phyloP scores from a whole-genome alignment of 2,329 filamentous ascomycete genomes.

The Aquanectria penicillioides region DNA sequence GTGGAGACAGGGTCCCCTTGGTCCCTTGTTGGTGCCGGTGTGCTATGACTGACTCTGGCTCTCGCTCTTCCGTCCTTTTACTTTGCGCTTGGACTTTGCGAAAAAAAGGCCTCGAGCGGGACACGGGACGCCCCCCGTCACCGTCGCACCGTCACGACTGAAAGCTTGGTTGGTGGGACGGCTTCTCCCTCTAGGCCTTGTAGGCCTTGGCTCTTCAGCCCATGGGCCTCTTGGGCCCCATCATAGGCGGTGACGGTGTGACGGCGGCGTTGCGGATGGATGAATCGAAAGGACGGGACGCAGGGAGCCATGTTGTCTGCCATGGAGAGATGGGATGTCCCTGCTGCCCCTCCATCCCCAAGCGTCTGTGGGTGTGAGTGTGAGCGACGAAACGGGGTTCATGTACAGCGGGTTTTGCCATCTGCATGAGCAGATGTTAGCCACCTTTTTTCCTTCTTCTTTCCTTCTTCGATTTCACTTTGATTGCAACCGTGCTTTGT shows the following conservation, averaged over 20 bases:
- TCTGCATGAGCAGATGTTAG: not conserved
- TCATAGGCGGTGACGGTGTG: not conserved
- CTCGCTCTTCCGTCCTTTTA: not conserved
- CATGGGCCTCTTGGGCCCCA: not conserved
- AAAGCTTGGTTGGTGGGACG: constrained; percentile 10
- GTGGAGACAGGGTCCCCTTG: constrained; percentile 9
- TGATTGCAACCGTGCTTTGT: not conserved
- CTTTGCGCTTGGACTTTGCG: constrained; percentile 3
- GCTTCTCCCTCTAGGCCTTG: not conserved
- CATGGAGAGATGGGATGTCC: not conserved
- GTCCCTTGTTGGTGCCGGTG: not conserved
- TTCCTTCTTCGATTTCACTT: not conserved
- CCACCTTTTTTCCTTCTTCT: not conserved
- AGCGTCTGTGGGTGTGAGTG: not conserved
- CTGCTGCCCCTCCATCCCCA: not conserved
- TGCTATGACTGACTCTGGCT: not conserved
- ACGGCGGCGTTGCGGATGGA: no score
- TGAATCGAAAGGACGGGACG: no score
- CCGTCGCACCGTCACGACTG: not conserved
- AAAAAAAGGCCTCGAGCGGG: not conserved
- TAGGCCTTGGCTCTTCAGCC: not conserved
- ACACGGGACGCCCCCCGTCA: not conserved
- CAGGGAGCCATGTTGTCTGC: no score
- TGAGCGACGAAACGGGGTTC: constrained; percentile 9
- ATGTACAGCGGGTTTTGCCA: constrained; percentile 7